Conservation (phyloP, 768 basidiomycete species). For the Wakefieldia striispora region DNA sequence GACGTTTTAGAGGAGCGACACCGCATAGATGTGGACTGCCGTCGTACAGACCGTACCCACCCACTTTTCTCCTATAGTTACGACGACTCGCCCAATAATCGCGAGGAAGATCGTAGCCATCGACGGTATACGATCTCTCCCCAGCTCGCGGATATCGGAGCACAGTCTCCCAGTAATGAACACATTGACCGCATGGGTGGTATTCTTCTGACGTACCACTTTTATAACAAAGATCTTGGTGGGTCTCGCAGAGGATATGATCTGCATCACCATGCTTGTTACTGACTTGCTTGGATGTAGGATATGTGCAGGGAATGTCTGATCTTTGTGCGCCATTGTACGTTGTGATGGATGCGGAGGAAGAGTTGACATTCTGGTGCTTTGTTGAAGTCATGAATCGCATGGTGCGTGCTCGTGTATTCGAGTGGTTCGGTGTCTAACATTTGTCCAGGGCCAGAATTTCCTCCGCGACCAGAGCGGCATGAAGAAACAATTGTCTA, state of each 20-base stretch:
- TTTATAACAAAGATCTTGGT: constrained; percentile 88
- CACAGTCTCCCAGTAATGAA: constrained; percentile 86
- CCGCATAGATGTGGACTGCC: constrained; percentile 94
- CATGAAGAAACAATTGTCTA: constrained; percentile 92
- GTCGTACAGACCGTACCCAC: constrained; percentile 93
- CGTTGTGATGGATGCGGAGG: constrained; percentile 85
- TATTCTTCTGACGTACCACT: constrained; percentile 88
- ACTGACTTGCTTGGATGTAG: constrained; percentile 38
- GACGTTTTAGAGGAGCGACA: constrained; percentile 90
- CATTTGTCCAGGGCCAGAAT: constrained; percentile 72
- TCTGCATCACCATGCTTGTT: not conserved
- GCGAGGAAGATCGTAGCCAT: constrained; percentile 51
- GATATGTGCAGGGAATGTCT: constrained; percentile 99
- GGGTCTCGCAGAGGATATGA: constrained; percentile 25
- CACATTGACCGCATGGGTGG: constrained; percentile 87
- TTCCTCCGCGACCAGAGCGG: constrained; percentile 96
- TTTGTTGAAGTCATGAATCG: constrained; percentile 93
- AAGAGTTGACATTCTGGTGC: constrained; percentile 94
- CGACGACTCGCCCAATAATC: constrained; percentile 36
- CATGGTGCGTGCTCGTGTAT: constrained; percentile 60
- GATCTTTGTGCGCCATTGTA: constrained; percentile 94
- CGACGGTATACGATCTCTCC: constrained; percentile 72
- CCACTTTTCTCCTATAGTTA: constrained; percentile 69
- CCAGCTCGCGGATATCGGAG: constrained; percentile 68
- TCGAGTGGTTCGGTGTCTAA: constrained; percentile 3